These are phyloP conservation scores for Penicillium sp. DNA, from an alignment of 2,329 filamentous ascomycete species.

Conservation along the genomic window DNA sequence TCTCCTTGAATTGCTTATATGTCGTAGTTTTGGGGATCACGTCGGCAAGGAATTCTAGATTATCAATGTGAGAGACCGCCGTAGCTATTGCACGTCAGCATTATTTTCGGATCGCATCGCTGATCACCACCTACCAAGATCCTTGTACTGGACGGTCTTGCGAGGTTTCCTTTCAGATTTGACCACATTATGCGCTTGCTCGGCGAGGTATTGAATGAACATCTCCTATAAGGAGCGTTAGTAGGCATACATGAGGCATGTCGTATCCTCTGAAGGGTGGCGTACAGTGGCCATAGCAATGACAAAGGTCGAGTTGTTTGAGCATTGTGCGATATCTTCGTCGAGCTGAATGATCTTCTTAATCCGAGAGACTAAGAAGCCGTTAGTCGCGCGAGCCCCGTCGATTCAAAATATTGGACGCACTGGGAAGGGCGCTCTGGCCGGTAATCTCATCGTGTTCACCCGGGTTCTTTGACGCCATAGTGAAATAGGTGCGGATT, in stretches of 20 bases:
- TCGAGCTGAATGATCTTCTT: slow-evolving; percentile 94
- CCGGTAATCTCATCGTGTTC: slow-evolving; percentile 84
- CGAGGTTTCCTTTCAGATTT: slow-evolving; percentile 89
- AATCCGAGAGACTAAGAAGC: slow-evolving; percentile 75
- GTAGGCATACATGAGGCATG: not conserved
- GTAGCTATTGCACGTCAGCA: slow-evolving; percentile 56
- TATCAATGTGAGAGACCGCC: slow-evolving; percentile 83
- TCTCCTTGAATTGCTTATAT: slow-evolving; percentile 75
- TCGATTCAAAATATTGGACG: slow-evolving; percentile 36
- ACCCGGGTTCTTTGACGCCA: slow-evolving; percentile 88
- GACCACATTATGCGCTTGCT: slow-evolving; percentile 81
- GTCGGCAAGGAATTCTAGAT: slow-evolving; percentile 91
- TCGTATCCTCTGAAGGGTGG: slow-evolving; percentile 14
- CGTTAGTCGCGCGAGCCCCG: slow-evolving; percentile 6
- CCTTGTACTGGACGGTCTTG: slow-evolving; percentile 92
- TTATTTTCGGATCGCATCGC: not conserved
- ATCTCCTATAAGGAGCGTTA: slow-evolving; percentile 62
- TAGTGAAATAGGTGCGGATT: slow-evolving; percentile 38
- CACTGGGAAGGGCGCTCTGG: slow-evolving; percentile 79
- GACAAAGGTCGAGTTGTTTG: slow-evolving; percentile 90
- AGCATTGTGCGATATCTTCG: slow-evolving; percentile 79
- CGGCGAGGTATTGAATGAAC: slow-evolving; percentile 89
- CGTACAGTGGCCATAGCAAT: slow-evolving; percentile 84
- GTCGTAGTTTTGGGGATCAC: slow-evolving; percentile 82
- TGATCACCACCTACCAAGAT: slow-evolving; percentile 63